Evolutionary conservation across 352 stramenopile species (phyloP).

Genomic region (Phytopythium cucurbitacearum): DNA sequence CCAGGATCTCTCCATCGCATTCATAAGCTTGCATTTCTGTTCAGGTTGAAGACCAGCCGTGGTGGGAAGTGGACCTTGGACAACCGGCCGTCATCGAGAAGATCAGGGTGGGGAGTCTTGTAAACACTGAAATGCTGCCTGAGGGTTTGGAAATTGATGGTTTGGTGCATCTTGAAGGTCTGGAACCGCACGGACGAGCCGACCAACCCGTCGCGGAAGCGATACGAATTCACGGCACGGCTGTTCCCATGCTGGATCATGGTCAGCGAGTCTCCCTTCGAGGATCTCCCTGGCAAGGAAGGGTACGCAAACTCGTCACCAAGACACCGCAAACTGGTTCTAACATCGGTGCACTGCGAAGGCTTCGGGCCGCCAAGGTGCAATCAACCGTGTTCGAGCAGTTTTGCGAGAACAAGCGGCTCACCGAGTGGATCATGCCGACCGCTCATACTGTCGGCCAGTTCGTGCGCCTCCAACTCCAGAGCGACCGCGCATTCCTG

Average conservation of each 20-base stretch:
- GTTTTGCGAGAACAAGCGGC: constrained; percentile 69
- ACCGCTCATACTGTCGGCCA: constrained; percentile 77
- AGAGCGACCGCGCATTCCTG: constrained; percentile 82
- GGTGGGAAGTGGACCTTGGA: constrained; percentile 92
- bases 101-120: constrained; percentile 42
- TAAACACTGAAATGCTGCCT: neutral
- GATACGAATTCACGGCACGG: constrained; percentile 71
- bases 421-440: constrained; percentile 88
- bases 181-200: constrained; percentile 92
- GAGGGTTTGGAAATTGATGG: neutral
- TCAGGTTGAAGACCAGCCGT: constrained; percentile 87
- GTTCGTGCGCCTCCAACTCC: constrained; percentile 85
- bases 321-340: neutral
- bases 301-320: constrained; percentile 20
- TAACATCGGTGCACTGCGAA: constrained; percentile 8
- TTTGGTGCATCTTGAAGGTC: constrained; percentile 13
- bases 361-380: constrained; percentile 77
- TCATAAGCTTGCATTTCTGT: constrained; percentile 2
- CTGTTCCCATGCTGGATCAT: constrained; percentile 94
- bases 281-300: constrained; percentile 70
- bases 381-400: constrained; percentile 76
- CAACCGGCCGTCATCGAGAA: constrained; percentile 73
- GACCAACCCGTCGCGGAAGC: constrained; percentile 59
- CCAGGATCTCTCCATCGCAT: neutral
- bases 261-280: constrained; percentile 87